Percentiles rank a stretch among this genome's conserved stretches.
phyloP scores from a whole-genome alignment of 768 basidiomycete genomes.

The Clathrus columnatus region DNA sequence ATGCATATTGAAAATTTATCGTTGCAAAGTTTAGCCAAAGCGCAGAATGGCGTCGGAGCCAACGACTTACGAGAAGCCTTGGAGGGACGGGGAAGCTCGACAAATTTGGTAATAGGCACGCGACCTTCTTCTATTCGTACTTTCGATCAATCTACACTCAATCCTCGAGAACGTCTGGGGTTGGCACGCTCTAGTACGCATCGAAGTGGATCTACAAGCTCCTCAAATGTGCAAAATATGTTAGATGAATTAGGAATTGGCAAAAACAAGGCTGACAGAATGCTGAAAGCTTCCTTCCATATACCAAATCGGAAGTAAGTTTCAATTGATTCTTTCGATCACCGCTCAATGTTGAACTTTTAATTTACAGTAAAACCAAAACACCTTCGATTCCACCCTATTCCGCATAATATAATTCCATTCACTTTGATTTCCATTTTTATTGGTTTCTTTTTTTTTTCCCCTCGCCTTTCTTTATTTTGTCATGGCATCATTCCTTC shows the following conservation, averaged over 20 bases:
- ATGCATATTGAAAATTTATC: conserved; percentile 92
- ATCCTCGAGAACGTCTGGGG: background rate
- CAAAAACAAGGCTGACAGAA: conserved; percentile 49
- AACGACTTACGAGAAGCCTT: conserved; percentile 83
- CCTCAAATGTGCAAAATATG: conserved; percentile 73
- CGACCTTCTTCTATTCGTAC: conserved; percentile 47
- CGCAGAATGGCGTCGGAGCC: conserved; percentile 75
- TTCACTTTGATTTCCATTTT: background rate
- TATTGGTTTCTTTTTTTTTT: background rate
- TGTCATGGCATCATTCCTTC: background rate
- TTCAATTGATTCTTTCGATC: background rate
- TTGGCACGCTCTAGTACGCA: conserved; percentile 10
- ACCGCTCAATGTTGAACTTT: background rate
- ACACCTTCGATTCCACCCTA: conserved; percentile 70
- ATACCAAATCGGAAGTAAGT: conserved; percentile 35
- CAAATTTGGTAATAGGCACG: conserved; percentile 58
- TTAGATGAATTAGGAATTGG: conserved; percentile 78
- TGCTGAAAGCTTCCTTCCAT: conserved; percentile 67
- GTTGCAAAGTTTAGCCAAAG: conserved; percentile 72
- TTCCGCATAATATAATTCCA: conserved; percentile 67
- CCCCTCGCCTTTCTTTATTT: background rate
- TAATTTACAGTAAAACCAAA: conserved; percentile 23
- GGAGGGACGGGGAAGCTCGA: conserved; percentile 77
- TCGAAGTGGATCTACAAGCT: conserved; percentile 18
- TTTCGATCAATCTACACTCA: conserved; percentile 32